Evolutionary conservation across 2,329 filamentous ascomycete species (phyloP), one percentile per base, ranked within the genome.

Genomic region (Fusarium lyarnte): DNA sequence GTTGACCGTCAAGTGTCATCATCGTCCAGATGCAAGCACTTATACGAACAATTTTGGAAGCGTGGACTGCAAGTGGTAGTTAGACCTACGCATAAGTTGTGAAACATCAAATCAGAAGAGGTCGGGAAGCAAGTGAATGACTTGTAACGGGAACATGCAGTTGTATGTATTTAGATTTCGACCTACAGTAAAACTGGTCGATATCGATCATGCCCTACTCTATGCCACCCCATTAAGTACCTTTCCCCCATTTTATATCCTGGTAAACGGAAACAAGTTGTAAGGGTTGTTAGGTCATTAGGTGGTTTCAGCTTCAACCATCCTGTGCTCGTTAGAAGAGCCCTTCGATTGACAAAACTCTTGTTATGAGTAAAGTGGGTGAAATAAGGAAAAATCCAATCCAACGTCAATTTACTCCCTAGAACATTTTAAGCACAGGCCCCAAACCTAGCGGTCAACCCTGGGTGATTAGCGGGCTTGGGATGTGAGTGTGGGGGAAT

Each of bases 21-120:
- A 38, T 52, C 38, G 17, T n/a, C 41, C 12, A 25, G 17, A 16
- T 61, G n/a, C 33, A 54, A 63, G 36, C 16, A 13, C 31, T 33
- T 13, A 33, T 13, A 70, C 45, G 21, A 55, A 27, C 33, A 52
- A 52, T 31, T 27, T 57, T 45, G 49, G 23, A 64, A 33, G 17
- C 17, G n/a, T 21, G 6, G 23, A 43, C 43, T 60, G 25, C 31
- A 33, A 33, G 31, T 12, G 31, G 31, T 33, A 33, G 31, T 33
- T 29, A 36, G 19, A 14, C 66, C 31, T 58, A 39, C 52, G 70
- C 66, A 58, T 33, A 70, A 36, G 58, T 62, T 45, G 55, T 54
- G 66, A 41, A 65, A 70, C 61, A 35, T 10, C 29, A 27, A 43
- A 66, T 46, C 35, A 23, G 19, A 21, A 38, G 23, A 35, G 33